Conservation (phyloP, 164 flowering plant genomes). For the Aristolochia contorta region DNA sequence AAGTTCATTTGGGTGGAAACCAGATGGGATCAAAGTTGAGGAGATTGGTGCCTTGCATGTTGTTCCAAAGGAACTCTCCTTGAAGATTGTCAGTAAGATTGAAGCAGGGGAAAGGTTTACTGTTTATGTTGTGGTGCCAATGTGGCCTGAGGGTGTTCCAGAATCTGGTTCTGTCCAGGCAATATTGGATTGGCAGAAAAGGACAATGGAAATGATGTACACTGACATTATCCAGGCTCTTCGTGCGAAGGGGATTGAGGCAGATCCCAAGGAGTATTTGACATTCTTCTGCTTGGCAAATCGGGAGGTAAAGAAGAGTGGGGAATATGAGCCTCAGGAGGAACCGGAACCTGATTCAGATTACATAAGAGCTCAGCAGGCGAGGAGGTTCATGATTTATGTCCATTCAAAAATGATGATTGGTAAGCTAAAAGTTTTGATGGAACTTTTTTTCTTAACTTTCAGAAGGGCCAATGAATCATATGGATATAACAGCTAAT, state of each 20-base stretch:
- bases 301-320: slow-evolving; percentile 32
- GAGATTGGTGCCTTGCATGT: slow-evolving; percentile 47
- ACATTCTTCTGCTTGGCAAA: slow-evolving; percentile 65
- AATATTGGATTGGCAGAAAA: slow-evolving; percentile 56
- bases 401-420: slow-evolving; percentile 79
- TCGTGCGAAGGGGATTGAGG: slow-evolving; percentile 31
- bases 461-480: too few species aligned
- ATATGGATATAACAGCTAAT: too few species aligned
- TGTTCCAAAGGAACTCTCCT: slow-evolving; percentile 57
- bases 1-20: slow-evolving; percentile 52
- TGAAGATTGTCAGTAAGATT: slow-evolving; percentile 61
- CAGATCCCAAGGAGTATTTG: slow-evolving; percentile 46
- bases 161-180: slow-evolving; percentile 56
- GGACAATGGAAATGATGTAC: slow-evolving; percentile 79
- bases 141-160: slow-evolving; percentile 76
- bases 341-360: slow-evolving; percentile 42
- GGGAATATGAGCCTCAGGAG: slow-evolving; percentile 46
- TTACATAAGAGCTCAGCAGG: slow-evolving; percentile 43
- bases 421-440: slow-evolving; percentile 23
- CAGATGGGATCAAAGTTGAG: slow-evolving; percentile 29
- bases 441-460: too few species aligned
- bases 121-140: slow-evolving; percentile 54
- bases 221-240: slow-evolving; percentile 40
- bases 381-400: slow-evolving; percentile 68
- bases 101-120: slow-evolving; percentile 54